Conservation (phyloP, 768 basidiomycete genomes). For the Hebeloma cylindrosporum region DNA sequence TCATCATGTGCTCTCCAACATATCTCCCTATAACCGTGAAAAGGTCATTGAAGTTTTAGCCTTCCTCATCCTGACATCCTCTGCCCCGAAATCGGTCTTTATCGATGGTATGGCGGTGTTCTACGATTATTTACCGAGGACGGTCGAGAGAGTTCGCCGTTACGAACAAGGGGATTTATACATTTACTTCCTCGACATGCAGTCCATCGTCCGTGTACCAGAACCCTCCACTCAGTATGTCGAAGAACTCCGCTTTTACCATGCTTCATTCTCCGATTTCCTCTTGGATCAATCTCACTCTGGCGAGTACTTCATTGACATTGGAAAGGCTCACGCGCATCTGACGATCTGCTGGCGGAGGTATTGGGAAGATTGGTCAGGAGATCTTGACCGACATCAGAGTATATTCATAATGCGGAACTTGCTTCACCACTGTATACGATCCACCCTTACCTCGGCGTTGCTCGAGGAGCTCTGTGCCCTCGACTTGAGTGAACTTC, state of each 20-base stretch:
- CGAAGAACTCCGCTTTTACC: slow-evolving; percentile 3
- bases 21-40: too few species aligned
- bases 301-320: slow-evolving; percentile 6
- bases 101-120: too few species aligned
- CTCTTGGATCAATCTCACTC: slow-evolving; percentile 6
- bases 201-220: slow-evolving; percentile 3
- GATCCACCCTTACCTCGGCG: too few species aligned
- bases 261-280: slow-evolving; percentile 13
- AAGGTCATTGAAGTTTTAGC: background rate
- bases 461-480: too few species aligned
- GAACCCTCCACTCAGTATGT: background rate
- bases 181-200: background rate
- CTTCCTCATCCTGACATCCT: background rate
- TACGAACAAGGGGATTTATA: background rate
- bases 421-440: too few species aligned
- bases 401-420: too few species aligned
- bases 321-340: background rate
- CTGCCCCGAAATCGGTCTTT: too few species aligned
- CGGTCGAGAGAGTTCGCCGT: background rate
- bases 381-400: too few species aligned
- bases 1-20: slow-evolving; percentile 11
- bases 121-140: too few species aligned
- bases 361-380: too few species aligned
- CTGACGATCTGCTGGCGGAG: too few species aligned
- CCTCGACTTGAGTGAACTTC: too few species aligned